phyloP scores from a whole-genome alignment of 1,139 yeast species.

The Blastobotrys buckinghamii region DNA sequence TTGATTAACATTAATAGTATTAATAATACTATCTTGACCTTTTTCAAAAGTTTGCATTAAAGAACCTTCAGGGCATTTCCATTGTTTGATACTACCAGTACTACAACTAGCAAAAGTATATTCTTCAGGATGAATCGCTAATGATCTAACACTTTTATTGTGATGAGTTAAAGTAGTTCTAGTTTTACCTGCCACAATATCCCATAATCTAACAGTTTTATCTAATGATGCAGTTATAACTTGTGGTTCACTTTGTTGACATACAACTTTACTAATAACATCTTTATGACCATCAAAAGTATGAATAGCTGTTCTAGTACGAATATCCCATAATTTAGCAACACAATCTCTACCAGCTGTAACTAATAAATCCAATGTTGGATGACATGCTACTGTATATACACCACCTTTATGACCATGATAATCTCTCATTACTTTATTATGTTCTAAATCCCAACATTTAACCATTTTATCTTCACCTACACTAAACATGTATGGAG shows the following conservation, averaged over 20 bases:
- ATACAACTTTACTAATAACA: conserved; percentile 62
- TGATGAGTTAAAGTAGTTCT: conserved; percentile 71
- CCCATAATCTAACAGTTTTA: conserved; percentile 84
- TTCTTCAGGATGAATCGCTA: conserved; percentile 65
- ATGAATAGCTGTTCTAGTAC: conserved; percentile 71
- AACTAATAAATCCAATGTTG: conserved; percentile 76
- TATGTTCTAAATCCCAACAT: conserved; percentile 94
- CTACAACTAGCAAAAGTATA: conserved; percentile 77
- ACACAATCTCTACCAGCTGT: conserved; percentile 90
- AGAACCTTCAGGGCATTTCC: conserved; percentile 76
- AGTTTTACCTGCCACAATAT: conserved; percentile 62
- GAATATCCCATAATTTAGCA: conserved; percentile 88
- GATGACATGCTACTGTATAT: conserved; percentile 77
- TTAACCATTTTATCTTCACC: conserved; percentile 93
- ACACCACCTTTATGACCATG: conserved; percentile 95
- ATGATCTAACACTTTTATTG: conserved; percentile 69
- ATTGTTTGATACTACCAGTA: conserved; percentile 73
- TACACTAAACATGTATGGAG: conserved; percentile 85
- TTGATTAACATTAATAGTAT: conserved; percentile 60
- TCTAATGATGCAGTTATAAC: conserved; percentile 80
- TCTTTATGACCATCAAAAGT: conserved; percentile 77
- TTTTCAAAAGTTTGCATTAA: conserved; percentile 53
- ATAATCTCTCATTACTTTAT: conserved; percentile 75
- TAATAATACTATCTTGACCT: conserved; percentile 48
- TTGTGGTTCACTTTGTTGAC: conserved; percentile 78